Percentiles rank a stretch among this genome's conserved stretches.
Conservation (phyloP, 192 early-diverging fungal genomes). For the Neocallimastix lanati region DNA sequence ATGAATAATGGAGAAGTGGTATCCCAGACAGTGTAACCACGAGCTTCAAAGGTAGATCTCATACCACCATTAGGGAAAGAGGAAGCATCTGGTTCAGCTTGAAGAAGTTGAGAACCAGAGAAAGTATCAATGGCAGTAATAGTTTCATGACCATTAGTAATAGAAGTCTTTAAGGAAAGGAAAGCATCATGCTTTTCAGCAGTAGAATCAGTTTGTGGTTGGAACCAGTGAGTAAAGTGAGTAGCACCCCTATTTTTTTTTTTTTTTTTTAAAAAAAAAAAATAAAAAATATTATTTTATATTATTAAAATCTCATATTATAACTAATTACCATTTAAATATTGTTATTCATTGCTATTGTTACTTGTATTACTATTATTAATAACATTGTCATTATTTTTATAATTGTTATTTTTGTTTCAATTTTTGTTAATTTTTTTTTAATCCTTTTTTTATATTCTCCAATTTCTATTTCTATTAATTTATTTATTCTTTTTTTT, state of each 20-base stretch:
- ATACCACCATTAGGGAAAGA: slow-evolving; percentile 98
- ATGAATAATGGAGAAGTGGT: slow-evolving; percentile 85
- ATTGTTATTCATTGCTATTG: too few species aligned
- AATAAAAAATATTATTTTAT: too few species aligned
- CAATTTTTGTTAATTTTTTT: too few species aligned
- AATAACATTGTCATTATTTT: neutral
- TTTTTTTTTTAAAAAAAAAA: too few species aligned
- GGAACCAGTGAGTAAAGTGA: slow-evolving; percentile 99
- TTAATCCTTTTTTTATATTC: too few species aligned
- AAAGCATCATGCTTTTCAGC: slow-evolving; percentile 99
- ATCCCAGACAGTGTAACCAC: slow-evolving; percentile 99
- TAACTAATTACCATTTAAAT: too few species aligned
- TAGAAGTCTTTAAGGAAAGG: slow-evolving; percentile 68
- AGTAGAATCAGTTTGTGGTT: slow-evolving; percentile 95
- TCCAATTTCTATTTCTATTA: too few species aligned
- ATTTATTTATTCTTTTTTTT: too few species aligned
- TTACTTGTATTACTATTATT: too few species aligned
- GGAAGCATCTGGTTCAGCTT: too few species aligned
- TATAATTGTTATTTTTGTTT: too few species aligned
- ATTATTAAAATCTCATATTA: too few species aligned
- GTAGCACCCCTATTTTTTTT: slow-evolving; percentile 33
- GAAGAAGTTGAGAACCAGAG: slow-evolving; percentile 90
- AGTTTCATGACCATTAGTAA: slow-evolving; percentile 70
- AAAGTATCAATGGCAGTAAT: slow-evolving; percentile 77
- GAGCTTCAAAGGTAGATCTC: slow-evolving; percentile 94